A percentile compares a stretch with the other conserved stretches of the same genome.
Conservation (phyloP, 2,329 filamentous ascomycete genomes). For the Penicillium griseofulvum region DNA sequence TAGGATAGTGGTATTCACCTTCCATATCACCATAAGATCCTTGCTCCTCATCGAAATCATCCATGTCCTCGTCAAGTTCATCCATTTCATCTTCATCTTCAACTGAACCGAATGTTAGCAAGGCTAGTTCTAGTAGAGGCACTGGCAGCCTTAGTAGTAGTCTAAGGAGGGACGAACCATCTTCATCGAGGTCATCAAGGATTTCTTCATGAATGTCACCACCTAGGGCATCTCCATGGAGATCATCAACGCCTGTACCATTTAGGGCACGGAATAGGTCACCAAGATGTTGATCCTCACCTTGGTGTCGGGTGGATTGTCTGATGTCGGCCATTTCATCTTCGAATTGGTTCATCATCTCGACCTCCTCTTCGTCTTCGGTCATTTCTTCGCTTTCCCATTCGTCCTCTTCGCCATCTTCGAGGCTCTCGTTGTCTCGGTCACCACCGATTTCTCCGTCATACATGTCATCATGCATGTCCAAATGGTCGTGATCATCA, state of each 20-base stretch:
- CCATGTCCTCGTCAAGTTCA: conserved; percentile 46
- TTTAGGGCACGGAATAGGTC: conserved; percentile 48
- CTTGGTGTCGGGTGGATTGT: conserved; percentile 39
- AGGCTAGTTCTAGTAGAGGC: neutral
- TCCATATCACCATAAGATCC: conserved; percentile 42
- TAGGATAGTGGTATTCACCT: conserved; percentile 17
- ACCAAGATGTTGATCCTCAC: conserved; percentile 44
- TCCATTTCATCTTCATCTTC: conserved; percentile 55
- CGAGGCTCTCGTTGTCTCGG: conserved; percentile 52
- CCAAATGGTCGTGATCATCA: conserved; percentile 59
- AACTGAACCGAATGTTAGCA: conserved; percentile 50
- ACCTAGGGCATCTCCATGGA: conserved; percentile 47
- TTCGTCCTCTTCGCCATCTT: conserved; percentile 48
- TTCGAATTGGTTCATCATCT: conserved; percentile 46
- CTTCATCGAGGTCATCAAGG: conserved; percentile 57
- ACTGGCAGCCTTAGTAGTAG: neutral
- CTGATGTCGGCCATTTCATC: conserved; percentile 42
- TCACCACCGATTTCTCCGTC: conserved; percentile 56
- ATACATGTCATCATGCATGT: conserved; percentile 56
- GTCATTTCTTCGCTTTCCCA: conserved; percentile 52
- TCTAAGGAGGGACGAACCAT: conserved; percentile 43
- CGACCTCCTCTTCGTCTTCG: conserved; percentile 46
- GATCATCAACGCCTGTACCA: conserved; percentile 42
- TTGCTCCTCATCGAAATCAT: conserved; percentile 47
- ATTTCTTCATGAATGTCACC: conserved; percentile 49